phyloP scores from a whole-genome alignment of 1,284 basidiomycete genomes.

The Moniliophthora roreri region DNA sequence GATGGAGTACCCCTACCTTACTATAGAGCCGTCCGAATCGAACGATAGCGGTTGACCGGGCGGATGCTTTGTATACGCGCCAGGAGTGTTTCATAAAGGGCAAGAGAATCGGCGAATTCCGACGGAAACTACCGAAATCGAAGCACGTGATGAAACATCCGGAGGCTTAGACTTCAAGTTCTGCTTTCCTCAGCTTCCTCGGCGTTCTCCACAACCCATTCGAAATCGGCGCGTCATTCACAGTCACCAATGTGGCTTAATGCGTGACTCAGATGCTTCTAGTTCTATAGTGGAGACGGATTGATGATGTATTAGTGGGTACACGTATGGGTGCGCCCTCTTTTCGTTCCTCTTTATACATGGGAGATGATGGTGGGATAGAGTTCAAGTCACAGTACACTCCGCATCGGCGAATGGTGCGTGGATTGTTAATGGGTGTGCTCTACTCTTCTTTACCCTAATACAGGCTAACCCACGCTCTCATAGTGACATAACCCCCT shows the following conservation, averaged over 20 bases:
- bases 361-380: slow-evolving; percentile 49
- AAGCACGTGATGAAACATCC: too few relatives aligned
- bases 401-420: slow-evolving; percentile 96
- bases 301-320: slow-evolving; percentile 98
- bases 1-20: too few relatives aligned
- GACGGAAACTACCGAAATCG: too few relatives aligned
- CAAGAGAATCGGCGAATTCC: too few relatives aligned
- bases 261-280: slow-evolving; percentile 88
- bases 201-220: slow-evolving; percentile 87
- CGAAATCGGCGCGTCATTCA: slow-evolving; percentile 91
- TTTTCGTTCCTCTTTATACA: neutral
- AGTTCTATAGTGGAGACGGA: slow-evolving; percentile 86
- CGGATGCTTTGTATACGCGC: too few relatives aligned
- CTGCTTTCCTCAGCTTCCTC: slow-evolving; percentile 83
- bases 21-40: too few relatives aligned
- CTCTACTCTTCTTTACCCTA: slow-evolving; percentile 17
- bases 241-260: slow-evolving; percentile 93
- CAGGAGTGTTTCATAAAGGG: too few relatives aligned
- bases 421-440: slow-evolving; percentile 80
- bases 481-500: slow-evolving; percentile 46
- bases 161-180: too few relatives aligned
- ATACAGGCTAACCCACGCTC: slow-evolving; percentile 4
- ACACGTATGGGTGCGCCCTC: slow-evolving; percentile 83
- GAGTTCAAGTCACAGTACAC: slow-evolving; percentile 93
- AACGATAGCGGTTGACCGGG: too few relatives aligned